Base-by-base conservation (phyloP, 495 filamentous ascomycete genomes). In the Aspergillus homomorphus region DNA sequence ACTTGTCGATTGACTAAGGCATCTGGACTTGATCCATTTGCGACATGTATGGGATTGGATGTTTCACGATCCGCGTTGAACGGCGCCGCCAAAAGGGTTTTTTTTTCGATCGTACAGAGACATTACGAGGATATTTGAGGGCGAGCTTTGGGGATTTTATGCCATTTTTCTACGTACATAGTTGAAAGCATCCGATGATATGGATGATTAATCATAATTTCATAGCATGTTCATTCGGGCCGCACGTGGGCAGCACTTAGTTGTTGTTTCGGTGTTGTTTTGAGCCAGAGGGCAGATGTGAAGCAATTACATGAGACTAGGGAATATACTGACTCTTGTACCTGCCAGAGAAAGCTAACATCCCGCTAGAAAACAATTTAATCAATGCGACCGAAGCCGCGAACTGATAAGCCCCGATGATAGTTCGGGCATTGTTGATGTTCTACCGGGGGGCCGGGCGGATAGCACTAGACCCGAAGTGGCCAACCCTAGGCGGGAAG, bases 401-500 rank as follows among this genome's bases (percentile, higher is more conserved):
- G n/a, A n/a, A n/a, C n/a, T n/a, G n/a, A n/a, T n/a, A n/a, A 28
- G 26, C 26, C 3, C 26, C 26, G 26, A 38, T 38, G 10, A 38
- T 5, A 38, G 33, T 28, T 28, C 26, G n/a, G n/a, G n/a, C 5
- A 38, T 38, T 38, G 33, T 38, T 38, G 33, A 6, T 38, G 12
- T 46, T 46, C 45, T 46, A 16, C 45, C 45, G 22, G 46, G 19
- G 20, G 21, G 46, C n/a, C n/a, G n/a, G n/a, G n/a, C n/a, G 20
- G 8, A n/a, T 26, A 22, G 24, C 41, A 28, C 43, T 26, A 43
- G n/a, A n/a, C 42, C 18, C 20, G n/a, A 56, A 56, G 33, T 49
- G 45, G 52, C 55, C 64, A 77, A 73, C 75, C 75, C 73, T 76
- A 77, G 65, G 44, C 56, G 21, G 43, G 62, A n/a, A 5, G 43